Evolutionary conservation across 78 protist species (phyloP), one percentile per base, ranked within the genome.

Genomic region (Chrysochromulina tobinii): DNA sequence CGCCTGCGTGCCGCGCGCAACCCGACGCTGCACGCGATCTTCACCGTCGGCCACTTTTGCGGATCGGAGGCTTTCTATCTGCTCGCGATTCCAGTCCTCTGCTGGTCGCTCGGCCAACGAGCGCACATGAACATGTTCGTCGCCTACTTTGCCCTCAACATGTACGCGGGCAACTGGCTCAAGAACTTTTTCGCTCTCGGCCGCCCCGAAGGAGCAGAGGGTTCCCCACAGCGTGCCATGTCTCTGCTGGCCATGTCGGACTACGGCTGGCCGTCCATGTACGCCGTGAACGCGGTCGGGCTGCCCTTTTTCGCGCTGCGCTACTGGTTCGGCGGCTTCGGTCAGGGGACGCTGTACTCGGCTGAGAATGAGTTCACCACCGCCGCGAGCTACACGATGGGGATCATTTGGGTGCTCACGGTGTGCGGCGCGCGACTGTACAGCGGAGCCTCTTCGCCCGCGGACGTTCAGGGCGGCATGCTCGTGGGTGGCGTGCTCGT

Each of bases 391-490:
- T 79, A 79, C 61, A 4, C 51, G 17, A 20, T 54, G 18, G 87
- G 64, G 14, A 54, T 79, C 61, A 9, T 79, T 12, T 79, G 87
- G 87, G 87, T 54, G 59, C 50, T 18, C 5, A 21, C 11, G 51
- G n/a, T 79, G 64, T 21, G 54, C 61, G 8, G 38, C 51, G 61
- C 87, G 87, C 87, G 87, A 15, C 87, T 79, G 2, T 54, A 11
- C 61, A 9, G 64, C 0, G 87, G 64, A 38, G 59, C 61, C 20
- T 54, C 87, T 18, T 54, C 87, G 57, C 87, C 87, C 38, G 87
- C 87, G 48, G 87, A 79, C 61, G 87, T 79, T 9, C 87, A 79
- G 87, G 87, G 87, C 61, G 87, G 87, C 27, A 50, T 79, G 87
- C 61, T 79, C n/a, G 61, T 79, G 64, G 87, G 87, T 27, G 87